Evolutionary conservation across 176 grass and related monocot species (phyloP), one percentile per base, ranked within the genome.

Genomic region (Neostapfia colusana): DNA sequence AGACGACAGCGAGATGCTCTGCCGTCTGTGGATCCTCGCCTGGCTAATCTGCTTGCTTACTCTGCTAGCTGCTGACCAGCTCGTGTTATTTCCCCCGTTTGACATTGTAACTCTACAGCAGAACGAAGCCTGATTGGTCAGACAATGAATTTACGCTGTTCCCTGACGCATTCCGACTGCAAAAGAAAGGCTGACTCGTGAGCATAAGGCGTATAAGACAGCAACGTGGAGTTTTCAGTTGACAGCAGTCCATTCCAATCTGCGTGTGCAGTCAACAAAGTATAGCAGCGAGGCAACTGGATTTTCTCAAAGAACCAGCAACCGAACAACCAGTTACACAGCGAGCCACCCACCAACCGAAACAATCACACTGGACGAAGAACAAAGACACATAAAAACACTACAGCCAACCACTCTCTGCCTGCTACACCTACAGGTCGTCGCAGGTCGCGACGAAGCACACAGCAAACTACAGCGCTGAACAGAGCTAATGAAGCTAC

Each of bases 261-360:
- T 8, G 39, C 9, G 39, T 41, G n/a, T 41, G 39, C 2, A 3
- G 6, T 8, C n/a, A n/a, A n/a, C n/a, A n/a, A n/a, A n/a, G n/a
- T 41, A 8, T 42, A 42, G 6, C 42, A 44, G 42, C 5, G 42
- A 12, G 42, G 42, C 42, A 28, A 0, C 31, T 68, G 15, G 35
- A n/a, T 11, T 21, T 4, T 23, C 23, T 26, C 34, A 35, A 35
- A 53, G 20, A 71, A 44, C 31, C 4, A 71, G 31, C 8, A 35
- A 38, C 44, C 43, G n/a, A 67, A 21, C 45, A 35, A 76, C 20
- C 64, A 60, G 60, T 76, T 44, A 39, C 56, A 75, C 63, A 46
- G 6, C 24, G 36, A 18, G 49, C 18, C 67, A 43, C 38, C n/a
- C 72, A 37, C 7, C 31, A 31, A 31, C 75, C 26, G n/a, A 58